Conservation (phyloP, 2,329 filamentous ascomycete species). For the Amphichorda felina region DNA sequence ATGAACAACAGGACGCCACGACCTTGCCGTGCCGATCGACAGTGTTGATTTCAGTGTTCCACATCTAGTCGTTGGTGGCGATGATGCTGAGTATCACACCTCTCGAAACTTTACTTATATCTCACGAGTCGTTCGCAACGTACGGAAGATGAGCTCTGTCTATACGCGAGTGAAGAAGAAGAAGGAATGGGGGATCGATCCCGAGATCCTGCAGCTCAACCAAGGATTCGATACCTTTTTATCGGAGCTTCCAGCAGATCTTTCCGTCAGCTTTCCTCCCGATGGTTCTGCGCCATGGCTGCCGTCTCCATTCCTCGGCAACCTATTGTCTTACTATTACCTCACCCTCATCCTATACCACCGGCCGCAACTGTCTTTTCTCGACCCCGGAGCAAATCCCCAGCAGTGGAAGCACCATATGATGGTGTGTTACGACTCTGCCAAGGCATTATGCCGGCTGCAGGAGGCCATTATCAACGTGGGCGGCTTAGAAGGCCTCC, state of each 20-base stretch:
- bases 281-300: slow-evolving; percentile 78
- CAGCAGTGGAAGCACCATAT: slow-evolving; percentile 82
- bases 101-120: slow-evolving; percentile 79
- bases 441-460: slow-evolving; percentile 73
- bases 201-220: slow-evolving; percentile 70
- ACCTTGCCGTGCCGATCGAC: slow-evolving; percentile 63
- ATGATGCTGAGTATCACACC: slow-evolving; percentile 65
- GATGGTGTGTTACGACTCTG: slow-evolving; percentile 72
- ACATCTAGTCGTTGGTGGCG: slow-evolving; percentile 50
- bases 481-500: slow-evolving; percentile 67
- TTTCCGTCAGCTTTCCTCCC: slow-evolving; percentile 64
- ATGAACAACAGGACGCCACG: slow-evolving; percentile 51
- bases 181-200: slow-evolving; percentile 79
- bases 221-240: slow-evolving; percentile 68
- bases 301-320: slow-evolving; percentile 76
- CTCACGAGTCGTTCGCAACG: slow-evolving; percentile 63
- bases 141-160: slow-evolving; percentile 63
- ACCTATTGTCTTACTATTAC: slow-evolving; percentile 82
- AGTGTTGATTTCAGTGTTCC: slow-evolving; percentile 65
- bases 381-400: slow-evolving; percentile 58
- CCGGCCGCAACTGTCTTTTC: slow-evolving; percentile 70
- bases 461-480: slow-evolving; percentile 72
- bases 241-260: slow-evolving; percentile 62
- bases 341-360: slow-evolving; percentile 78
- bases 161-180: slow-evolving; percentile 65